Base-by-base conservation (phyloP, 179 eudicot genomes). In the Sideroxylon spinosum region DNA sequence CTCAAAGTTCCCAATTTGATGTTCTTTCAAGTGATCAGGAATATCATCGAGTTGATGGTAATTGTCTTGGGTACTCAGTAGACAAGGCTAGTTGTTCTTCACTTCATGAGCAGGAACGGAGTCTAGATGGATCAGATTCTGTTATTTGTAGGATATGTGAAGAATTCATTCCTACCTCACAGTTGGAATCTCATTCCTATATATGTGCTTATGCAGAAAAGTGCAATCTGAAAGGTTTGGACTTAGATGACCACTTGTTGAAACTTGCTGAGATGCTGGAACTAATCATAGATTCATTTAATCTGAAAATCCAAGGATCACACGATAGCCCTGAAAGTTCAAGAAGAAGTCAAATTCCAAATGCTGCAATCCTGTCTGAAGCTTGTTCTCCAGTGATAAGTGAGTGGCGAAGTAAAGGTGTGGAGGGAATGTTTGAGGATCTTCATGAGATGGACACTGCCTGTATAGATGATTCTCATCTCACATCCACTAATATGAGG, bases 391-490 rank as follows among this genome's bases (percentile, higher is more conserved):
- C 94, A n/a, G 86, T 78, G 78, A 55, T 77, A 37, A 84, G 85
- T 84, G 93, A 88, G 63, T 83, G 87, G 88, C 84, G 86, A 76
- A 83, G 82, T 77, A 90, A 85, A 85, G 88, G 89, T 26, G 81
- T 87, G 62, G 90, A 89, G 81, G 94, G 87, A 69, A 82, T 90
- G 90, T 86, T 89, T 79, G 91, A 90, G 77, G 92, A 90, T 80
- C 86, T 90, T 81, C 94, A 90, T 85, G 94, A 87, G 82, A 90
- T 90, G 94, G 91, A 90, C 84, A 90, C 94, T 57, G 91, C 94
- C n/a, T 77, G 79, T 74, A 87, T 90, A 78, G 92, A 90, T 75
- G 92, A 90, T 84, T 81, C 87, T 60, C 79, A 71, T 60, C 64
- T 78, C 68, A 70, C 80, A 65, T 53, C 78, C 79, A 62, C 78